Evolutionary conservation across 331 rosid species (phyloP), one percentile per base, ranked within the genome.

Genomic region (Prunus yedoensis): DNA sequence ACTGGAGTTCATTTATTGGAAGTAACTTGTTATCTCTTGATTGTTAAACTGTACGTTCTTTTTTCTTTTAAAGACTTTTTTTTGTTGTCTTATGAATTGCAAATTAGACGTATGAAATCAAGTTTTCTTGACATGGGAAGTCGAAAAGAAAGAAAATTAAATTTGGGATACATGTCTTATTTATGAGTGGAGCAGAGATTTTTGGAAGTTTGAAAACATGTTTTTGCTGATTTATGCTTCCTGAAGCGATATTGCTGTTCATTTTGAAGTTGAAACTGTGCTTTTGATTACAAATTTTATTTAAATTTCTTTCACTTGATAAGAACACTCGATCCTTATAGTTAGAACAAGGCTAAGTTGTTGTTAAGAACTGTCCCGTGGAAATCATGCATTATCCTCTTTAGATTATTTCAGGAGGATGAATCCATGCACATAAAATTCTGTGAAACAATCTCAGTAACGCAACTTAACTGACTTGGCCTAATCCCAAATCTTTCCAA

Each of bases 361-460:
- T 18, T 18, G 50, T 41, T 41, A 23, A 65, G 49, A 66, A 41
- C 2, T 18, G 70, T 66, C 51, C 51, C 52, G 2, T 38, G 17
- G 30, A 38, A 66, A 43, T 38, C 70, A 41, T 3, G 52, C 51
- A 10, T 66, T 66, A 8, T 4, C 21, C 49, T 41, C 18, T 20
- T 41, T 66, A 18, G 52, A 38, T 41, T 35, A 20, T 66, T 46
- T 45, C 17, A 28, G 70, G 51, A n/a, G 63, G 23, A 8, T 13
- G 11, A 58, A 38, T 20, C n/a, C n/a, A 5, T 66, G 70, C 70
- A 11, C 50, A 41, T 11, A 28, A 38, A 66, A 41, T 66, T 66
- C 70, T 21, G 17, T 66, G 27, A 38, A 38, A 66, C 70, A 66
- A 23, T 15, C 57, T 60, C 62, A 57, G 62, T 57, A 60, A 60